Evolutionary conservation across 257 asterid genomes (phyloP).

Genomic region (Rauvolfia tetraphylla): DNA sequence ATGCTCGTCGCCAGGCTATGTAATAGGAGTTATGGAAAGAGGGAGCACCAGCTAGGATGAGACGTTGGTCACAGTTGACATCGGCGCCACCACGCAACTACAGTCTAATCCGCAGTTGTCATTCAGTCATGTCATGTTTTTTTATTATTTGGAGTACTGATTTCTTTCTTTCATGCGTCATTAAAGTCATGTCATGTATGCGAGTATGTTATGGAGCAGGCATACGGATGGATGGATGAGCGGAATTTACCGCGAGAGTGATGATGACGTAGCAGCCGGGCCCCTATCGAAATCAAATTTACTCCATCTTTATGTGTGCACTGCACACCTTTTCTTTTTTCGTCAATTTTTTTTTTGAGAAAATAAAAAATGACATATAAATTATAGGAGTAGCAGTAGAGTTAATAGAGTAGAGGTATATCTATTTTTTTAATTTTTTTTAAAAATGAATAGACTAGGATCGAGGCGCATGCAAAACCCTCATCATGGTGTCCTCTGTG

Average conservation of each 20-base stretch:
- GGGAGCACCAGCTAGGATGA: too few relatives aligned
- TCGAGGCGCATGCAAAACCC: constrained; percentile 75
- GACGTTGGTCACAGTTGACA: too few relatives aligned
- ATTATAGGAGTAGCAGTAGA: too few relatives aligned
- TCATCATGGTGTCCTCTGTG: constrained; percentile 63
- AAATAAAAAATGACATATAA: neutral
- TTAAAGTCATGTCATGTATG: constrained; percentile 18
- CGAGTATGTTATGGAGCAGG: constrained; percentile 21
- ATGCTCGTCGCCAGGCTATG: too few relatives aligned
- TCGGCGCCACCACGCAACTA: too few relatives aligned
- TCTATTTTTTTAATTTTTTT: neutral
- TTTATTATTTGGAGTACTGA: neutral
- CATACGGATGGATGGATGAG: neutral
- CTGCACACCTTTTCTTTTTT: neutral
- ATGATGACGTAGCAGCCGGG: neutral
- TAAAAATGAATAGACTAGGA: constrained; percentile 21
- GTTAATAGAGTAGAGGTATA: neutral
- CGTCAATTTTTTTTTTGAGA: neutral
- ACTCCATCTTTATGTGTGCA: constrained; percentile 17
- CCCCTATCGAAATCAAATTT: too few relatives aligned
- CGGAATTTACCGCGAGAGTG: neutral
- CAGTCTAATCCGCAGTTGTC: too few relatives aligned
- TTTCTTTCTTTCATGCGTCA: neutral
- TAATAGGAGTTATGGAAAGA: too few relatives aligned
- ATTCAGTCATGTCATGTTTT: constrained; percentile 14